These are phyloP conservation scores for Sporothrix curviconia DNA, from an alignment of 2,329 filamentous ascomycete species.

Conservation along the genomic window DNA sequence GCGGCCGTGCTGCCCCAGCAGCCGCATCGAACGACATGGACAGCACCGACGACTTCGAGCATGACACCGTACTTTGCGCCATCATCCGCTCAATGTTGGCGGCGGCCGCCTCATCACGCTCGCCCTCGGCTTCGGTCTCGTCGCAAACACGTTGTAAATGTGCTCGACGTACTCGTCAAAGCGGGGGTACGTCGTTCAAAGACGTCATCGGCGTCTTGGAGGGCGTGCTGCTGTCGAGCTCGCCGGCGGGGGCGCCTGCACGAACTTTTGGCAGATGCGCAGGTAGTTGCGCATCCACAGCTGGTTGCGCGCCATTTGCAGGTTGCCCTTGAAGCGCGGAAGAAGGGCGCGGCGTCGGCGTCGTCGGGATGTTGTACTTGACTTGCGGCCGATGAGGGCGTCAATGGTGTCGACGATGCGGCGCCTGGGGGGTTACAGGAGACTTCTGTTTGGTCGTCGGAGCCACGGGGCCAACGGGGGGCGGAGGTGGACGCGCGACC, in stretches of 20 bases:
- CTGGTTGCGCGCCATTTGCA: not conserved
- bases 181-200: not conserved
- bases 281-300: not conserved
- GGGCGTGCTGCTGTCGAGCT: not conserved
- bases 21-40: not conserved
- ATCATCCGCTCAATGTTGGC: not conserved
- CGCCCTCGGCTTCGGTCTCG: too few relatives aligned
- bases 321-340: not conserved
- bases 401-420: not conserved
- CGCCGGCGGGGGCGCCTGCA: not conserved
- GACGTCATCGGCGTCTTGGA: not conserved
- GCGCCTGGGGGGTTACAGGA: not conserved
- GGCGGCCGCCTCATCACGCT: not conserved
- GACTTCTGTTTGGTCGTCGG: not conserved
- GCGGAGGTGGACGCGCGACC: too few relatives aligned
- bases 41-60: not conserved
- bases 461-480: not conserved
- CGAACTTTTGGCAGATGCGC: not conserved
- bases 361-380: not conserved
- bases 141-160: not conserved
- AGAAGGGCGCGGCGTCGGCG: not conserved
- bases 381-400: not conserved
- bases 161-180: conserved; percentile 3
- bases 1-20: not conserved
- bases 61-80: not conserved